These are phyloP conservation scores for Suhomyces vadensis DNA, from an alignment of 805 yeast species.

Conservation along the genomic window DNA sequence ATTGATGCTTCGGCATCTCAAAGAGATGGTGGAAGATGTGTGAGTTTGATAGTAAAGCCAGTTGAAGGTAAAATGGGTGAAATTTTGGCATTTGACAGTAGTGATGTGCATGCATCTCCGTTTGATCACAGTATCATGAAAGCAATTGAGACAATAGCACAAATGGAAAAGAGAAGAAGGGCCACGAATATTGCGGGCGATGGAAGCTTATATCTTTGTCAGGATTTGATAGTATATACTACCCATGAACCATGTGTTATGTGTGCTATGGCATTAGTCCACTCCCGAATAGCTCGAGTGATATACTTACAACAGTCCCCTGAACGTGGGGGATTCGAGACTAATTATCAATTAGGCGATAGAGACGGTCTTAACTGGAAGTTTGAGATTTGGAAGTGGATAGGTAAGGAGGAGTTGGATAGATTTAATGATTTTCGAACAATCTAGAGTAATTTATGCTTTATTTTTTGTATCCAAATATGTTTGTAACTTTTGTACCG, in stretches of 20 bases:
- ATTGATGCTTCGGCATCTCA: neutral
- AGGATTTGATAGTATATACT: conserved; percentile 74
- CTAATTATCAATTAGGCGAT: conserved; percentile 72
- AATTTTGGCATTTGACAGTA: conserved; percentile 43
- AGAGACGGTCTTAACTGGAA: conserved; percentile 81
- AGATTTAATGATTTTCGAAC: too few species aligned
- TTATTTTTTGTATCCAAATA: conserved; percentile 1
- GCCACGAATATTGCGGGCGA: conserved; percentile 4
- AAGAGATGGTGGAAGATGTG: conserved; percentile 27
- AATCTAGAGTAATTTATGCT: too few species aligned
- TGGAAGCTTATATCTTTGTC: conserved; percentile 62
- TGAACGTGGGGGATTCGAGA: conserved; percentile 52
- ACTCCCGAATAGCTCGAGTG: conserved; percentile 76
- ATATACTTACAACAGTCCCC: conserved; percentile 54
- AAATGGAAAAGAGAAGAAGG: conserved; percentile 45
- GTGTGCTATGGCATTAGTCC: conserved; percentile 96
- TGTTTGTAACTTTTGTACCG: conserved; percentile 13
- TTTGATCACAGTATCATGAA: conserved; percentile 74
- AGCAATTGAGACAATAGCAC: conserved; percentile 67
- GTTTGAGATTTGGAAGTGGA: conserved; percentile 80
- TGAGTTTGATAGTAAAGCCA: conserved; percentile 67
- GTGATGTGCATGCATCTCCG: conserved; percentile 46
- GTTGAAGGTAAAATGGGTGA: conserved; percentile 24
- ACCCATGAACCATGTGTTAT: conserved; percentile 96
- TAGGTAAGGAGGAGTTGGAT: conserved; percentile 27